These are phyloP conservation scores for Heliocybe sulcata DNA, from an alignment of 1,284 basidiomycete genomes.

Conservation along the genomic window DNA sequence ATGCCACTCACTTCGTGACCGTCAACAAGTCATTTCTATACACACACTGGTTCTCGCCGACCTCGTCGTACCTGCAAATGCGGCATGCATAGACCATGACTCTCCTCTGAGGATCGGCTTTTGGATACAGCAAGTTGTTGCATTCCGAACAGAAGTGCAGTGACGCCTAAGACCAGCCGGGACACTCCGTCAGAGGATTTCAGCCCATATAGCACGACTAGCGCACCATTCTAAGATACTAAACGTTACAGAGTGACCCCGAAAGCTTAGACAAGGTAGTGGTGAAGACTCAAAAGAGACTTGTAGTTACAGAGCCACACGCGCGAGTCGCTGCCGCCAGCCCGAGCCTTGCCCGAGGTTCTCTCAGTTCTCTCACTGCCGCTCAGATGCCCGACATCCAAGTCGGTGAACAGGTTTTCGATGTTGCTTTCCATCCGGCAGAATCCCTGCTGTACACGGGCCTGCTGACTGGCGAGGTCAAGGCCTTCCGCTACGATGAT, in stretches of 20 bases:
- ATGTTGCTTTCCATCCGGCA: conserved; percentile 81
- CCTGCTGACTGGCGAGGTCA: conserved; percentile 79
- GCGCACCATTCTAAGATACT: too few relatives aligned
- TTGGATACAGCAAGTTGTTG: conserved; percentile 92
- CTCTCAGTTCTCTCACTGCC: too few relatives aligned
- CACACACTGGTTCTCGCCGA: conserved; percentile 82
- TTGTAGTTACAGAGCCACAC: too few relatives aligned
- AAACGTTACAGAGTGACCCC: too few relatives aligned
- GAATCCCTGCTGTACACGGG: conserved; percentile 67
- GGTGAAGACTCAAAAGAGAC: too few relatives aligned
- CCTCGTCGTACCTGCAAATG: conserved; percentile 87
- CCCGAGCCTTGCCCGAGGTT: too few relatives aligned
- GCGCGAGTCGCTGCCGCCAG: too few relatives aligned
- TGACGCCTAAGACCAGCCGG: conserved; percentile 41
- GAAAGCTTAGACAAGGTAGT: too few relatives aligned
- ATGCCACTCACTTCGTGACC: conserved; percentile 77
- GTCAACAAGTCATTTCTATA: conserved; percentile 94
- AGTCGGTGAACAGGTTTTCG: conserved; percentile 79
- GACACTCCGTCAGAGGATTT: too few relatives aligned
- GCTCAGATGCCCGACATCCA: conserved; percentile 74
- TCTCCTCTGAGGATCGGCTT: conserved; percentile 82
- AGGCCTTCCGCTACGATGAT: conserved; percentile 70
- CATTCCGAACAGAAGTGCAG: conserved; percentile 87
- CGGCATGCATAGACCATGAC: conserved; percentile 91
- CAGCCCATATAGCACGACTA: too few relatives aligned